Conservation (phyloP, 495 filamentous ascomycete species). For the Daldinia caldariorum region DNA sequence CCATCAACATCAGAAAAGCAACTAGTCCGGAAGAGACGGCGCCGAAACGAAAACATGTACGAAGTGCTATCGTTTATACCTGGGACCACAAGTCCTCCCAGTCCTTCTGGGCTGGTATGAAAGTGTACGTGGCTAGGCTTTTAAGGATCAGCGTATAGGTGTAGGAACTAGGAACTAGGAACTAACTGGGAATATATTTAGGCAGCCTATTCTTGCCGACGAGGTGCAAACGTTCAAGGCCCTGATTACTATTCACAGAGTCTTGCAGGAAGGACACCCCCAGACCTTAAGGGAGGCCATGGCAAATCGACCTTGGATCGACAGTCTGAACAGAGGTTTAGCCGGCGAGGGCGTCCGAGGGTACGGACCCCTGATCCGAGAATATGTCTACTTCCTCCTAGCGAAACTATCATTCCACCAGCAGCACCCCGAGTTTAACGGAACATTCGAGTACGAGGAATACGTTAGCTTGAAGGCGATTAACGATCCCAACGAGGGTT, state of each 20-base stretch:
- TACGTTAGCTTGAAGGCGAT: slow-evolving; percentile 98
- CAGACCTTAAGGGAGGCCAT: slow-evolving; percentile 87
- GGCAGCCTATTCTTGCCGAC: slow-evolving; percentile 94
- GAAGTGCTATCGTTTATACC: slow-evolving; percentile 97
- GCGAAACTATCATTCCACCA: slow-evolving; percentile 94
- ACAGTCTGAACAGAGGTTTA: slow-evolving; percentile 87
- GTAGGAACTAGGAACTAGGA: slow-evolving; percentile 26
- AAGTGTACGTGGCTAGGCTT: slow-evolving; percentile 76
- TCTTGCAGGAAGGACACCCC: slow-evolving; percentile 95
- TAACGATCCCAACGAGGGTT: slow-evolving; percentile 99
- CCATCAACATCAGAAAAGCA: slow-evolving; percentile 95
- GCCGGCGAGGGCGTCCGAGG: slow-evolving; percentile 88
- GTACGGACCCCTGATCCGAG: slow-evolving; percentile 89
- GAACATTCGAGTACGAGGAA: slow-evolving; percentile 98
- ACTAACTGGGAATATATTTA: slow-evolving; percentile 50
- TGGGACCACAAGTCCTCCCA: slow-evolving; percentile 98
- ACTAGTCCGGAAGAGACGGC: slow-evolving; percentile 95
- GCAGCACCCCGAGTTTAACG: slow-evolving; percentile 98
- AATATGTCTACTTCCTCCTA: slow-evolving; percentile 94
- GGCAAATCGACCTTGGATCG: slow-evolving; percentile 87
- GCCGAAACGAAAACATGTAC: slow-evolving; percentile 98
- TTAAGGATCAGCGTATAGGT: not conserved
- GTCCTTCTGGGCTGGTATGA: slow-evolving; percentile 98
- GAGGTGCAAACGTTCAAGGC: slow-evolving; percentile 95
- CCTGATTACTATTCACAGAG: slow-evolving; percentile 92